Evolutionary conservation across 2,329 filamentous ascomycete species (phyloP).

Genomic region (Fusarium musae): DNA sequence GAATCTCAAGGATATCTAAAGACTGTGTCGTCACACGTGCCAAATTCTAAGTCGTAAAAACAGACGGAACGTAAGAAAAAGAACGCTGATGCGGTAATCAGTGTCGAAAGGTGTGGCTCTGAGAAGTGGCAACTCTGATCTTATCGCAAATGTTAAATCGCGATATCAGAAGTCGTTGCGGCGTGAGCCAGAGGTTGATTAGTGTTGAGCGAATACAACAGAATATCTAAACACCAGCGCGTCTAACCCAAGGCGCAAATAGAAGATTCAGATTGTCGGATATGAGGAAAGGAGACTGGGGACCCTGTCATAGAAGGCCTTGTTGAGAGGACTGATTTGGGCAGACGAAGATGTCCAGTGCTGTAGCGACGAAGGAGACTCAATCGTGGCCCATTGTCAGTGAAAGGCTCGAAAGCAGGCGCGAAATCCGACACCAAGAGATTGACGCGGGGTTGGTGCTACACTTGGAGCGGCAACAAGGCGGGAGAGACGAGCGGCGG

Average conservation of each 20-base stretch:
- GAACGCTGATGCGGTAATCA: conserved; percentile 25
- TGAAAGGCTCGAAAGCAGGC: conserved; percentile 44
- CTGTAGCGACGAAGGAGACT: conserved; percentile 41
- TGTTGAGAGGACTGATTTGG: conserved; percentile 16
- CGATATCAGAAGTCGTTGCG: conserved; percentile 31
- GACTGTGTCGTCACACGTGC: conserved; percentile 42
- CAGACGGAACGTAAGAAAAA: conserved; percentile 37
- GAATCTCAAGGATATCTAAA: conserved; percentile 46
- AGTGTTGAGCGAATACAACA: conserved; percentile 37
- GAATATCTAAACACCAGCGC: conserved; percentile 54
- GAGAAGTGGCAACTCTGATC: conserved; percentile 36
- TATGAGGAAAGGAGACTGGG: conserved; percentile 33
- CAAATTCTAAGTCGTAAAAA: conserved; percentile 46
- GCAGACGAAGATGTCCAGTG: conserved; percentile 32
- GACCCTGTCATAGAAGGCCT: conserved; percentile 45
- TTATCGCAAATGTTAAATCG: conserved; percentile 36
- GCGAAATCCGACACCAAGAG: conserved; percentile 40
- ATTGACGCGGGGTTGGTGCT: conserved; percentile 43
- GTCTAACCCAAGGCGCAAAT: conserved; percentile 53
- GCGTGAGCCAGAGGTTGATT: conserved; percentile 41
- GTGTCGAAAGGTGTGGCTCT: conserved; percentile 30
- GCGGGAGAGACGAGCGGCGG: conserved; percentile 24
- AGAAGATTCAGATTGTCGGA: conserved; percentile 42
- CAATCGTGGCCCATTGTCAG: conserved; percentile 52
- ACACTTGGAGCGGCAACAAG: conserved; percentile 26